Base-by-base conservation (phyloP, 768 basidiomycete genomes). In the Mycena indigotica region DNA sequence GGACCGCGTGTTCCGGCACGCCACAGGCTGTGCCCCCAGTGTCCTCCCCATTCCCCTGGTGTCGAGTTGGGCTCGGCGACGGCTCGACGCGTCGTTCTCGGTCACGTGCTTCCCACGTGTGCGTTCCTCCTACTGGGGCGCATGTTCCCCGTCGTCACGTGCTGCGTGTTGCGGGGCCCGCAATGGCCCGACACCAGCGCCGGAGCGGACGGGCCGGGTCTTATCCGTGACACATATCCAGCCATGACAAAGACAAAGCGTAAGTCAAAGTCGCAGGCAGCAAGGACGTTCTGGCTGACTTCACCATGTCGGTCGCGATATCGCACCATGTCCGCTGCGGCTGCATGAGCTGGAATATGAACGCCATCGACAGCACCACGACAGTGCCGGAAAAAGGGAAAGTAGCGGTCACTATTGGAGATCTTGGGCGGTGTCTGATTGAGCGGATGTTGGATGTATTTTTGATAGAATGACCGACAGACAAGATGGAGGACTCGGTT, bases 251-350 rank as follows among this genome's bases (percentile, higher is more conserved):
- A 75, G 4, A 55, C 56, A 53, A 76, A 77, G 0, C 38, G 32
- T 13, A 76, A 21, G 8, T 60, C 45, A 48, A 74, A 75, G 10
- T 63, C 52, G 19, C 69, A 75, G 1, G 63, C 60, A 26, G 72
- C 75, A 2, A 77, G 58, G 5, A 65, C 52, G 52, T 78, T 77
- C 35, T 69, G 68, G 2, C 72, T 69, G 12, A 78, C 55, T 12
- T 28, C 23, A 0, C 67, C 70, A 54, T 71, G 67, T 0, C 52
- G 51, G 19, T 58, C 51, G 6, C 62, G 62, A 46, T 63, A 54
- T 4, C 58, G 52, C 50, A 35, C 1, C 19, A 49, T 58, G 26
- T 64, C 44, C 19, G 26, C 30, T 16, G 46, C 59, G 5, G 54
- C 49, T 13, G 60, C 55, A 24, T 50, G 60, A n/a, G 52, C 60